Evolutionary conservation across 257 asterid genomes (phyloP).

Genomic region (Ocimum tenuiflorum): DNA sequence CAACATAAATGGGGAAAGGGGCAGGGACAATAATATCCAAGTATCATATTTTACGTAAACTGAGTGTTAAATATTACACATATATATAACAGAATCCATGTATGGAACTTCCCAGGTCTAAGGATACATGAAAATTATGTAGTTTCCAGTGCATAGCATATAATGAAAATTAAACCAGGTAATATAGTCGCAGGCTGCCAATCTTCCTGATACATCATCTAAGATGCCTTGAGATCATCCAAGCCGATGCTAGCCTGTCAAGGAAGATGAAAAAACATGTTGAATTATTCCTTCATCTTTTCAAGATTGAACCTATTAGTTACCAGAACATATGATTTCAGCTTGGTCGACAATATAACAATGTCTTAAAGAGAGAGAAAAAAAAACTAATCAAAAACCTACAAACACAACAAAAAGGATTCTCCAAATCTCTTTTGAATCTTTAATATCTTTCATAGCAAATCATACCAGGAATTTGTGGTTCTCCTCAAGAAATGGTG

Average conservation of each 20-base stretch:
- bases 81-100: background rate
- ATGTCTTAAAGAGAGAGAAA: background rate
- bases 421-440: background rate
- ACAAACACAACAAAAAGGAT: background rate
- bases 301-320: background rate
- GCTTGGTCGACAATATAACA: too few species aligned
- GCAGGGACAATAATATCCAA: background rate
- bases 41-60: background rate
- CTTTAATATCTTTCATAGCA: background rate
- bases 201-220: constrained; percentile 20
- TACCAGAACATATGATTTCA: too few species aligned
- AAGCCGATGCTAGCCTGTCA: constrained; percentile 87
- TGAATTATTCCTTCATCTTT: too few species aligned
- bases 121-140: too few species aligned
- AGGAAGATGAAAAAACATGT: background rate
- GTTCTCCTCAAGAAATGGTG: constrained; percentile 85
- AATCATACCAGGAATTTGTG: constrained; percentile 89
- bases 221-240: constrained; percentile 90
- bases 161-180: constrained; percentile 1
- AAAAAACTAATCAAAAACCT: background rate
- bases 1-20: background rate
- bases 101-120: constrained; percentile 7
- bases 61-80: background rate
- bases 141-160: background rate
- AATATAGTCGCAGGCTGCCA: constrained; percentile 11